Percentiles rank a stretch among this genome's conserved stretches.
Evolutionary conservation across 306 rosid genomes (phyloP).

Genomic region (Cicer yamashitae): DNA sequence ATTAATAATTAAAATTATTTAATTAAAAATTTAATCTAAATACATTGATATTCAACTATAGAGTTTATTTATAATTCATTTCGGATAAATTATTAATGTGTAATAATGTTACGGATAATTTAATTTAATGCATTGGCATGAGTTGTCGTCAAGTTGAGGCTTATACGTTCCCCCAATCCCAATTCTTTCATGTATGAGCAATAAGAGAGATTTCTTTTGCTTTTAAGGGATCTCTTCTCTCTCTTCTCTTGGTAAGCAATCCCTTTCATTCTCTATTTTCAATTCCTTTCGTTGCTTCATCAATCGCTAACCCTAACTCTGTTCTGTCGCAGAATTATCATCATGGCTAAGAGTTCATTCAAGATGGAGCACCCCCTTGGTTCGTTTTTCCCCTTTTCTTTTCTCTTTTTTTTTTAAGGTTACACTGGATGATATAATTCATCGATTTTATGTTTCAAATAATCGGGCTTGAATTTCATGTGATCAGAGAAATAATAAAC

Average conservation of each 20-base stretch:
- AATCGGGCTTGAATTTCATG: not conserved
- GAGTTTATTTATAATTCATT: no score
- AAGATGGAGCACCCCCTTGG: slow-evolving; percentile 64
- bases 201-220: not conserved
- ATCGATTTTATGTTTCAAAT: not conserved
- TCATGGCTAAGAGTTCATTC: slow-evolving; percentile 61
- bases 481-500: not conserved
- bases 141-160: not conserved
- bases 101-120: no score
- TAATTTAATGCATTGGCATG: no score
- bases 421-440: not conserved
- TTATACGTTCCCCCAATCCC: not conserved
- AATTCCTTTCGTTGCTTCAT: not conserved
- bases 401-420: not conserved
- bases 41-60: no score
- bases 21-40: no score
- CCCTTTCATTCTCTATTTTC: not conserved
- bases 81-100: no score
- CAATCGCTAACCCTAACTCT: slow-evolving; percentile 45
- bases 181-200: not conserved
- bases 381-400: slow-evolving; percentile 15
- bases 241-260: slow-evolving; percentile 40
- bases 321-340: slow-evolving; percentile 42
- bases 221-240: not conserved
- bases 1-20: no score